Evolutionary conservation across 73 alveolate species (phyloP), one percentile per base, ranked within the genome.

Genomic region (Paraurostyla sp.): DNA sequence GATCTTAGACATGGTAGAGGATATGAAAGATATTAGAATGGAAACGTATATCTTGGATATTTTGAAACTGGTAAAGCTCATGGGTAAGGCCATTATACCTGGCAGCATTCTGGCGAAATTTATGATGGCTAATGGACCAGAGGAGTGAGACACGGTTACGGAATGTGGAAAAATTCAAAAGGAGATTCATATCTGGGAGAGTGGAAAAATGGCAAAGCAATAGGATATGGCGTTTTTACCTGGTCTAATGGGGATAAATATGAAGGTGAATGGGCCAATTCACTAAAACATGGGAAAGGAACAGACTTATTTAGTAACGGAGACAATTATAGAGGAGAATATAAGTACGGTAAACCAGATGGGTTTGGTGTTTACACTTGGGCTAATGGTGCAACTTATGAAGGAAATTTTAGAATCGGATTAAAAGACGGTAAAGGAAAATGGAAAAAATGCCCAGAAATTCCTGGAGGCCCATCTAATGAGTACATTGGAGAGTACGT

Each of bases 201-300:
- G n/a, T 90, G 91, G 90, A 48, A 68, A 15, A 46, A 58, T 45
- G 91, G 95, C 2, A 81, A 60, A 36, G 91, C 95, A 25, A 43
- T 71, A 6, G 95, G 95, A 38, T 83, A 69, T 71, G 95, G 95
- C 7, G 92, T 81, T 23, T 78, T 57, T 48, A 90, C 84, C 25
- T 87, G 83, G 69, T 11, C 75, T 7, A 86, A 90, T 41, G 95
- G 95, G 15, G 96, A 91, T 49, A 76, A 46, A 62, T 94, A 92
- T 84, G 93, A 80, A 50, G 98, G 98, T 20, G 94, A 92, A 41
- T 94, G 95, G 92, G 71, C 56, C 18, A 35, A 83, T 56, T 85
- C 91, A 1, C 63, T 92, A 45, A 94, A 94, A 87, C 96, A 94
- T 88, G 98, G 98, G 3, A 87, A 85, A 60, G 98, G 98, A 0